Conservation (phyloP, 2,329 filamentous ascomycete species). For the Plenodomus tracheiphilus region DNA sequence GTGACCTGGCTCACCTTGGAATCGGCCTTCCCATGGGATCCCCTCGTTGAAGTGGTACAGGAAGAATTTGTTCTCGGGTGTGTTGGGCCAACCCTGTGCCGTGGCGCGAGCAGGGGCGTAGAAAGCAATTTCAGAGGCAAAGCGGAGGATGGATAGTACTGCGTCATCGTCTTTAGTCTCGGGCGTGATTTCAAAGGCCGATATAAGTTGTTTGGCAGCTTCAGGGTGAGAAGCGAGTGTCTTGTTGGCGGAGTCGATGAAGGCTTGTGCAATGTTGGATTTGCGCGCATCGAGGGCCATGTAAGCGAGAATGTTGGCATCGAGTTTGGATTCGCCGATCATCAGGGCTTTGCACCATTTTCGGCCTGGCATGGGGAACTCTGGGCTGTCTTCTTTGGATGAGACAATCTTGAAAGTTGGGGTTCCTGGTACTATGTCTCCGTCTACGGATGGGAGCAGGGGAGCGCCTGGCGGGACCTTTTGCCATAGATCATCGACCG, state of each 20-base stretch:
- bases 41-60: conserved; percentile 42
- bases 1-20: conserved; percentile 39
- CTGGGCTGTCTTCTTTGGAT: conserved; percentile 25
- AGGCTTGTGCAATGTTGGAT: conserved; percentile 38
- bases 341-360: conserved; percentile 53
- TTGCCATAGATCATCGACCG: conserved; percentile 48
- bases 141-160: conserved; percentile 47
- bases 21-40: conserved; percentile 41
- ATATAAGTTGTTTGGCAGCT: conserved; percentile 31
- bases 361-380: conserved; percentile 43
- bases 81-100: conserved; percentile 42
- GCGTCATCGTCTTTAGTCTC: conserved; percentile 48
- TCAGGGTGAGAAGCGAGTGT: conserved; percentile 30
- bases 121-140: conserved; percentile 53
- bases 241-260: conserved; percentile 38
- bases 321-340: conserved; percentile 54
- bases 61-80: conserved; percentile 31
- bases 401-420: conserved; percentile 30
- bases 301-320: conserved; percentile 34
- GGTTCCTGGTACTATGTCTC: conserved; percentile 44
- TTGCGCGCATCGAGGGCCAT: conserved; percentile 28
- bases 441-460: conserved; percentile 48
- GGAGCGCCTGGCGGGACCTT: conserved; percentile 44
- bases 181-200: conserved; percentile 46
- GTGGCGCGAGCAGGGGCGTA: conserved; percentile 49